phyloP scores from a whole-genome alignment of 75 land plant genomes.

The Ceratopteris richardii region DNA sequence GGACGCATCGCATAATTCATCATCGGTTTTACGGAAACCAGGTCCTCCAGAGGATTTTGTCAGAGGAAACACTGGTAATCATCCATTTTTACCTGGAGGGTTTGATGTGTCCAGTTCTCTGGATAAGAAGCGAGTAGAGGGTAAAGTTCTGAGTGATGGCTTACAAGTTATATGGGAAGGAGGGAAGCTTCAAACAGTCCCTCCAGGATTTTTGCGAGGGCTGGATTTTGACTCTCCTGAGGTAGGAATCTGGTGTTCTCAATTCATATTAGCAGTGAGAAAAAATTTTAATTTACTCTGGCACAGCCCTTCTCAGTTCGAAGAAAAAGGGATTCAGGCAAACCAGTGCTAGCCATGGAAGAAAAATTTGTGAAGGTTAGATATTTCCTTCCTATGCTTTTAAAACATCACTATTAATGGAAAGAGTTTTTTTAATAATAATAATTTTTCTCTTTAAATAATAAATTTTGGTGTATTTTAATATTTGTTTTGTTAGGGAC shows the following conservation, averaged over 20 bases:
- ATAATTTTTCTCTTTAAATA: too few species aligned
- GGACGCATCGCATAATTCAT: constrained; percentile 54
- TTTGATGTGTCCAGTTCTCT: constrained; percentile 51
- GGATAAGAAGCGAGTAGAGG: constrained; percentile 45
- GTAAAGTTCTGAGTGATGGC: constrained; percentile 75
- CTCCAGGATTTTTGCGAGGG: constrained; percentile 80
- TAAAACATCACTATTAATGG: too few species aligned
- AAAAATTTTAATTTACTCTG: not conserved
- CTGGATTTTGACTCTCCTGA: constrained; percentile 68
- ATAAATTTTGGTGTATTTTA: too few species aligned
- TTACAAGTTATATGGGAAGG: constrained; percentile 60
- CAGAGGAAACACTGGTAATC: constrained; percentile 78
- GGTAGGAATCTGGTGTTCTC: constrained; percentile 26
- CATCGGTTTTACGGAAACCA: constrained; percentile 54
- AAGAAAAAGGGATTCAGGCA: not conserved
- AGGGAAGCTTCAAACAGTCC: constrained; percentile 48
- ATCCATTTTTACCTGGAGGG: constrained; percentile 93
- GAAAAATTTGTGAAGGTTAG: not conserved
- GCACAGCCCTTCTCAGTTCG: not conserved
- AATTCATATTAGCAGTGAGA: not conserved
- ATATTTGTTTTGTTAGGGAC: not conserved
- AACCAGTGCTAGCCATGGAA: not conserved
- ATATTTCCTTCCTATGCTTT: too few species aligned
- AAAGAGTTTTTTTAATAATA: too few species aligned
- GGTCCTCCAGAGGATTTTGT: constrained; percentile 87